Conservation (phyloP, 1,284 basidiomycete genomes). For the Malassezia equina region DNA sequence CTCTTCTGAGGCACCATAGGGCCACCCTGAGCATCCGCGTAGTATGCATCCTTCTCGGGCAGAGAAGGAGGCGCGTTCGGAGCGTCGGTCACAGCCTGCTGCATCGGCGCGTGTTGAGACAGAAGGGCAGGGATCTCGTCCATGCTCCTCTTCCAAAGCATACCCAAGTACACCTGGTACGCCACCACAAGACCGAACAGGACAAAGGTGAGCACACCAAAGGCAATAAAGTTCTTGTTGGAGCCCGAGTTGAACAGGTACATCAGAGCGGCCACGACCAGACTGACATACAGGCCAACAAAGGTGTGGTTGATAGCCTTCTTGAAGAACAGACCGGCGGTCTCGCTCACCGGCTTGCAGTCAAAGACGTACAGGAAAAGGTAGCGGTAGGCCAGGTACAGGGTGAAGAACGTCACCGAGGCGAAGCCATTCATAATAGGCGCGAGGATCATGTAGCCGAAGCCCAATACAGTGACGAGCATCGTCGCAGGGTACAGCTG, state of each 20-base stretch:
- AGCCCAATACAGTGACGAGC: slow-evolving; percentile 36
- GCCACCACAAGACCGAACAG: slow-evolving; percentile 5
- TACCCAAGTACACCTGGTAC: slow-evolving; percentile 10
- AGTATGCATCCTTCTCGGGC: slow-evolving; percentile 23
- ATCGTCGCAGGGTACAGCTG: slow-evolving; percentile 54
- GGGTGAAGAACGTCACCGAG: slow-evolving; percentile 67
- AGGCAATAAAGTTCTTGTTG: slow-evolving; percentile 11
- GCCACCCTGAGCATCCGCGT: slow-evolving; percentile 19
- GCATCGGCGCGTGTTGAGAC: not conserved
- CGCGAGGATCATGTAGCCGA: slow-evolving; percentile 72
- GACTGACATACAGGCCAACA: slow-evolving; percentile 56
- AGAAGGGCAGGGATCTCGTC: not conserved
- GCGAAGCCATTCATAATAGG: slow-evolving; percentile 89
- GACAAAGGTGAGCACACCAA: slow-evolving; percentile 16
- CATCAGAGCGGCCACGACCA: slow-evolving; percentile 38
- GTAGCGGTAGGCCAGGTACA: slow-evolving; percentile 60
- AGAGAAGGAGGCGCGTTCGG: not conserved
- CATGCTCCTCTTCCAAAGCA: slow-evolving; percentile 1
- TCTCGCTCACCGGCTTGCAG: slow-evolving; percentile 64
- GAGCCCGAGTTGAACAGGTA: slow-evolving; percentile 31
- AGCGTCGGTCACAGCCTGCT: not conserved
- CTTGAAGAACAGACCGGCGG: slow-evolving; percentile 89
- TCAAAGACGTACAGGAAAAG: slow-evolving; percentile 55
- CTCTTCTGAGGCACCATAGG: slow-evolving; percentile 13
- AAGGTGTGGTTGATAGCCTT: slow-evolving; percentile 86